A percentile compares a stretch with the other conserved stretches of the same genome.
Conservation (phyloP, 257 asterid genomes). For the Solanum pinnatisectum region DNA sequence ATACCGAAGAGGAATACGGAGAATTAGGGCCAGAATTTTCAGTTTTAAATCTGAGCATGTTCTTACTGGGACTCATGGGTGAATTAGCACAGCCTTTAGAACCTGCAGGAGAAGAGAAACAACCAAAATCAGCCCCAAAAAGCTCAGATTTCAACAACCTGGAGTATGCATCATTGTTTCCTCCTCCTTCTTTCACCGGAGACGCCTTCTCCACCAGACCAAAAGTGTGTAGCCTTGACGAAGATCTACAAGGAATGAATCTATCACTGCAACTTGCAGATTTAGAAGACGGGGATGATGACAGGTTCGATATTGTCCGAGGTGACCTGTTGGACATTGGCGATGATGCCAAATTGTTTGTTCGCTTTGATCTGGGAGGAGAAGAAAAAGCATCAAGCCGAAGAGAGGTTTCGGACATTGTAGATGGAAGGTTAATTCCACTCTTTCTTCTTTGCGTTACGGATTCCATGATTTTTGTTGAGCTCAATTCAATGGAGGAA, state of each 20-base stretch:
- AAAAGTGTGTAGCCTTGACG: conserved; percentile 88
- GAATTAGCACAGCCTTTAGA: conserved; percentile 39
- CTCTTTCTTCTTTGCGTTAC: conserved; percentile 62
- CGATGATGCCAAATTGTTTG: conserved; percentile 35
- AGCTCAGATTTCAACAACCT: conserved; percentile 81
- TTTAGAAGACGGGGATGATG: conserved; percentile 66
- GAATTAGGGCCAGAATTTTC: conserved; percentile 77
- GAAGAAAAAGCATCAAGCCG: conserved; percentile 55
- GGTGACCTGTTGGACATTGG: conserved; percentile 85
- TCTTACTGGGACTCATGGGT: conserved; percentile 75
- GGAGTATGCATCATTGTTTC: conserved; percentile 62
- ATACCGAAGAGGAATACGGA: conserved; percentile 72
- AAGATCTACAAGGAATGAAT: conserved; percentile 94
- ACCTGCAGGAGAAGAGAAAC: conserved; percentile 74
- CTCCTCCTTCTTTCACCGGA: conserved; percentile 68
- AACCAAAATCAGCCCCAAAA: conserved; percentile 86
- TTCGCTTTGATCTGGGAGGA: not conserved
- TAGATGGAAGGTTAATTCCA: conserved; percentile 68
- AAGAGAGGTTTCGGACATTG: conserved; percentile 64
- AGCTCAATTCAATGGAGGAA: not conserved
- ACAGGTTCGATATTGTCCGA: conserved; percentile 72
- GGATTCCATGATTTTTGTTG: conserved; percentile 35
- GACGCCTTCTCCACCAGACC: conserved; percentile 85
- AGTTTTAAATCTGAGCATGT: conserved; percentile 88
- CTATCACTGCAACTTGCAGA: conserved; percentile 76